Percentiles rank a stretch among this genome's conserved stretches.
These are phyloP conservation scores for Leccinellum luteum DNA, from an alignment of 768 basidiomycete species.

Conservation along the genomic window DNA sequence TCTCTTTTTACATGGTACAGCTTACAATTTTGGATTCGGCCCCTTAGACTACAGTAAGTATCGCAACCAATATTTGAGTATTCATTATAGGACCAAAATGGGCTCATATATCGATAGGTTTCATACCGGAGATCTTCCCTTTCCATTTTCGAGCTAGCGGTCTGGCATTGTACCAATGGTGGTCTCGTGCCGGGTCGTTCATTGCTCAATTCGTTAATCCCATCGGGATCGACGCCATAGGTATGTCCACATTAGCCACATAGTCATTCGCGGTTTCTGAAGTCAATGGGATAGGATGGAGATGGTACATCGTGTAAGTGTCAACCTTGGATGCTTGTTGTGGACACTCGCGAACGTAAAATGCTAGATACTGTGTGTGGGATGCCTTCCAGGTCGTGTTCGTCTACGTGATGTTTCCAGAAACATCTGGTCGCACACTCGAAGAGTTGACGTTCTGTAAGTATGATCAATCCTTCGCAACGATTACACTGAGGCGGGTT, in stretches of 20 bases:
- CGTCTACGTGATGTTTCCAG: not conserved
- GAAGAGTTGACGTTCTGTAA: not conserved
- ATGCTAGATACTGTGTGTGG: no score
- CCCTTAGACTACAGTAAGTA: no score
- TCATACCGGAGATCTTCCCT: not conserved
- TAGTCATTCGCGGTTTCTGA: not conserved
- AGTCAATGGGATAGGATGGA: no score
- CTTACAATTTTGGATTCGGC: no score
- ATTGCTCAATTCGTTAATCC: not conserved
- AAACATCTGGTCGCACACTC: not conserved
- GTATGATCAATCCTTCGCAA: not conserved
- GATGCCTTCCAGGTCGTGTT: not conserved
- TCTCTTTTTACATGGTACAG: no score
- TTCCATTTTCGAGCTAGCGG: not conserved
- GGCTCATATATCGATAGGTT: no score
- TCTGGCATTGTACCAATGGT: not conserved
- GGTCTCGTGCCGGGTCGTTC: not conserved
- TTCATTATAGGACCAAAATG: no score
- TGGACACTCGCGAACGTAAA: no score
- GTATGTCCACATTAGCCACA: not conserved
- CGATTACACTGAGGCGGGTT: not conserved
- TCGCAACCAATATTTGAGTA: no score
- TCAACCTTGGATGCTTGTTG: no score
- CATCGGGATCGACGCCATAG: not conserved
- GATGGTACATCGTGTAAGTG: no score